Evolutionary conservation across 2,329 filamentous ascomycete genomes (phyloP).

Genomic region (Fusarium incarnatum): DNA sequence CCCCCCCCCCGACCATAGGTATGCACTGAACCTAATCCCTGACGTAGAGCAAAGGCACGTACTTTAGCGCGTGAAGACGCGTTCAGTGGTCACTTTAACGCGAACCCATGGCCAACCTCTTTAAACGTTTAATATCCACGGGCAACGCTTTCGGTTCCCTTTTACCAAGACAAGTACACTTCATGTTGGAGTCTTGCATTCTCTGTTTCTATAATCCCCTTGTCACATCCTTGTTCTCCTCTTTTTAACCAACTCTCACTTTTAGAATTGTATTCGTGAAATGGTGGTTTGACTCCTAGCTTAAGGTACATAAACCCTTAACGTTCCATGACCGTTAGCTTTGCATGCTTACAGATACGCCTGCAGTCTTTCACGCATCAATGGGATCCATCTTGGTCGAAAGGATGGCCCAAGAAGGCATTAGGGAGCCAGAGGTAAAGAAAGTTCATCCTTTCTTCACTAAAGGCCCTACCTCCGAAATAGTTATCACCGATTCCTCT

Average conservation of each 20-base stretch:
- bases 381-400: slow-evolving; percentile 59
- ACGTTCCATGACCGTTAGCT: neutral
- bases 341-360: slow-evolving; percentile 1
- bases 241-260: neutral
- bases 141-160: slow-evolving; percentile 30
- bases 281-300: slow-evolving; percentile 37
- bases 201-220: neutral
- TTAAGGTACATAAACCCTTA: slow-evolving; percentile 21
- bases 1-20: neutral
- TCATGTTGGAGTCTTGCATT: neutral
- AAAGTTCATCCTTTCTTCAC: slow-evolving; percentile 69
- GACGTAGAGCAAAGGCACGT: slow-evolving; percentile 41
- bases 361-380: slow-evolving; percentile 37
- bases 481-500: slow-evolving; percentile 2
- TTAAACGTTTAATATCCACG: slow-evolving; percentile 17
- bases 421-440: slow-evolving; percentile 52
- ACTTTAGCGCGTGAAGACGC: slow-evolving; percentile 40
- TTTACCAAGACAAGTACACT: slow-evolving; percentile 13
- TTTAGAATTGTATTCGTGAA: neutral
- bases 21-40: slow-evolving; percentile 35
- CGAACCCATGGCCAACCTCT: slow-evolving; percentile 36
- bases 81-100: slow-evolving; percentile 45
- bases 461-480: slow-evolving; percentile 38
- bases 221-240: neutral
- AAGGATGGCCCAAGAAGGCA: slow-evolving; percentile 59